Base-by-base conservation (phyloP, 140 eudicot species). In the Erigeron philadelphicus region DNA sequence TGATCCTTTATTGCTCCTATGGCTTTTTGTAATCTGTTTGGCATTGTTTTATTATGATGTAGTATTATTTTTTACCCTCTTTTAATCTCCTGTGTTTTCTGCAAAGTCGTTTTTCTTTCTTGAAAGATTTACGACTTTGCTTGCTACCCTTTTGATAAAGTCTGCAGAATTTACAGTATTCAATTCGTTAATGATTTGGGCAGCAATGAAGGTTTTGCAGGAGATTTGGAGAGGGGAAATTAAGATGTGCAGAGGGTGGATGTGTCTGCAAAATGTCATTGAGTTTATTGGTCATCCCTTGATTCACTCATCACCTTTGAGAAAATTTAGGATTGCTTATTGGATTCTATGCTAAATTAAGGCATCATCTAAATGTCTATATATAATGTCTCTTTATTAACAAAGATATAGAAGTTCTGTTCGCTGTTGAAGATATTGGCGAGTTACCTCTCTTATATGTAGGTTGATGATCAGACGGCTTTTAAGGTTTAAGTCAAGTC, bases 1-100 rank as follows among this genome's bases (percentile, higher is more conserved):
- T 82, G 90, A 73, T 87, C 88, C 71, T 87, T 84, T 7, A 84
- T 87, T 15, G 85, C 95, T 5, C 75, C 84, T 23, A 85, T 85
- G 1, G 86, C 87, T 80, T 78, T 78, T 78, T 72, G 73, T 7
- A 87, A 47, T 84, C 75, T 84, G 84, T 82, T 84, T 72, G 88
- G 75, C 95, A 87, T 82, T 56, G 10, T 72, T 53, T 67, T 38
- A 19, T 16, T 50, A 17, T 40, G 16, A 23, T 25, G 7, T n/a
- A n/a, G n/a, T n/a, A n/a, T n/a, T n/a, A n/a, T n/a, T n/a, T 1
- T 59, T 59, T 12, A 23, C 64, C 64, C 64, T 54, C 45, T 11
- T 59, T 59, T 23, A 23, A 59, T 59, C 44, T 59, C 64, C 42
- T 59, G 31, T 0, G 12, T 60, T 17, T 7, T 3, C 38, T 23